A percentile compares a stretch with the other conserved stretches of the same genome.
Conservation (phyloP, 805 yeast species). For the Candida sanyiensis region DNA sequence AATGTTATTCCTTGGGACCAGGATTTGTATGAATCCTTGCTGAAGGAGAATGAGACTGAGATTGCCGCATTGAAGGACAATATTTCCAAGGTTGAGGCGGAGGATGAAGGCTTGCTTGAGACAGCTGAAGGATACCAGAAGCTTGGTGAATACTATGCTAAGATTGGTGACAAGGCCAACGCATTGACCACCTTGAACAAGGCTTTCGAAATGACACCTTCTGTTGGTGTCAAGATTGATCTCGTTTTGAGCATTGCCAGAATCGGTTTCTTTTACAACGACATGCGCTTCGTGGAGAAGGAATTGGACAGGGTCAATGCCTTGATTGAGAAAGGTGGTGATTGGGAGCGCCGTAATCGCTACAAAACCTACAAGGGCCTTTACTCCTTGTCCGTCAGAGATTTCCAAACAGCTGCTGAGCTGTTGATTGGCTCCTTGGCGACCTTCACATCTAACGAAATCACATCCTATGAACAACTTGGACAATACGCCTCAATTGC, state of each 20-base stretch:
- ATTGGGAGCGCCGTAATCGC: constrained; percentile 97
- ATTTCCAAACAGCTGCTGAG: constrained; percentile 79
- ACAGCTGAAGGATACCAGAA: constrained; percentile 68
- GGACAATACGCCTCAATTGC: constrained; percentile 83
- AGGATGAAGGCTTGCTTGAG: constrained; percentile 82
- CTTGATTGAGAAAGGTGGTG: constrained; percentile 94
- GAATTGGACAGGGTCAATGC: constrained; percentile 67
- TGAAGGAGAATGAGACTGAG: constrained; percentile 47
- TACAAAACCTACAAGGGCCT: constrained; percentile 89
- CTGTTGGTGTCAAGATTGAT: constrained; percentile 89
- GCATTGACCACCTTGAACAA: constrained; percentile 63
- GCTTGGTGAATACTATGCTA: constrained; percentile 84
- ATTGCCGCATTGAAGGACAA: constrained; percentile 41
- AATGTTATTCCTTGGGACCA: constrained; percentile 54
- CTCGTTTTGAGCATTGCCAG: constrained; percentile 75
- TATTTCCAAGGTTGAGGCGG: constrained; percentile 44
- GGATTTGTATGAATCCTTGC: constrained; percentile 44
- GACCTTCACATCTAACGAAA: constrained; percentile 89
- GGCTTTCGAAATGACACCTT: constrained; percentile 73
- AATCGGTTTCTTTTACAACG: constrained; percentile 84
- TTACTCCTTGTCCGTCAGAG: constrained; percentile 75
- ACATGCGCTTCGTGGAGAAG: constrained; percentile 60
- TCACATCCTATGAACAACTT: constrained; percentile 82
- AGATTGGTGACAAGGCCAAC: constrained; percentile 72
- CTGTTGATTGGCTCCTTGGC: constrained; percentile 86